Evolutionary conservation across 352 stramenopile genomes (phyloP), one percentile per base, ranked within the genome.

Genomic region (Globisporangium cylindrosporum): DNA sequence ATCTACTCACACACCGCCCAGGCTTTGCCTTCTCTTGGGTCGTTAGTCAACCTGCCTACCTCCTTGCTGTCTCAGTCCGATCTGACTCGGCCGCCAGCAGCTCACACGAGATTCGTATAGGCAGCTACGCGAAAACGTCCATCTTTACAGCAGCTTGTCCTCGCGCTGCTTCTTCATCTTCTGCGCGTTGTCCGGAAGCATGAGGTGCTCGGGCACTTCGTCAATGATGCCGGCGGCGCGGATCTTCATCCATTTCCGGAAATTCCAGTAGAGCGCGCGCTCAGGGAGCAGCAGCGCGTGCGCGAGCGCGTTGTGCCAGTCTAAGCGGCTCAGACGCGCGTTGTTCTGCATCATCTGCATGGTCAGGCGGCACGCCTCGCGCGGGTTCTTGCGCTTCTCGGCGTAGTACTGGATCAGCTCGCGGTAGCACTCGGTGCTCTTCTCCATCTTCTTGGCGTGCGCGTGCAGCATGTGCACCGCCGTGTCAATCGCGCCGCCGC

Each of bases 291-390:
- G 71, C 62, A 95, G 73, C 59, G 88, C 72, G 53, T 80, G 69
- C 0, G 70, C 74, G 20, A 95, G 76, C 36, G 88, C 88, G 56
- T 90, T 90, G 70, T 86, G 74, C 88, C 88, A 95, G 70, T 95
- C 88, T 24, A 86, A 73, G 24, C 81, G 84, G 67, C 84, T 92
- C 70, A 94, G 68, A 1, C 81, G 82, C 64, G 87, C 79, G 66
- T 94, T 94, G 62, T 81, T 64, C 69, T 92, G 81, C 86, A 94
- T 94, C 86, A 94, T 94, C 68, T 90, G 82, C 84, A 93, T 94
- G n/a, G 77, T 87, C 20, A 91, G 68, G 9, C 82, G 84, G 41
- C 88, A 89, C 1, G 84, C 86, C 60, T 86, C 78, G 24, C 81
- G 79, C 38, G 77, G 73, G 62, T 94, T 84, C 58, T 92, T 86